Conservation (phyloP, 306 rosid species). For the Prunus mongolica region DNA sequence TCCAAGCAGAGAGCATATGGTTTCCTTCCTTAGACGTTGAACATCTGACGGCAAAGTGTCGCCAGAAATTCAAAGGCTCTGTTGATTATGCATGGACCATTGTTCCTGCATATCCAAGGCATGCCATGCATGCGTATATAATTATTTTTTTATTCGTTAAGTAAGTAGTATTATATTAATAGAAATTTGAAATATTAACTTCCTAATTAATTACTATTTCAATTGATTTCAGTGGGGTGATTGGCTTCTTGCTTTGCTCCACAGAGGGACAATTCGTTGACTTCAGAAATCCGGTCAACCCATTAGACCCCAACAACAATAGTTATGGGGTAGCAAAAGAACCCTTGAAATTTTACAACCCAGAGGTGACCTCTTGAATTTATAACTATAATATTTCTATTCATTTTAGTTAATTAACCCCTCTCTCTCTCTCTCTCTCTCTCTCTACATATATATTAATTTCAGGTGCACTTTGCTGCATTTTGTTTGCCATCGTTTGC, state of each 20-base stretch:
- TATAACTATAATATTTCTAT: neutral
- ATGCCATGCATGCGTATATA: neutral
- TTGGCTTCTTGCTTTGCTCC: slow-evolving; percentile 76
- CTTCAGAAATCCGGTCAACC: slow-evolving; percentile 57
- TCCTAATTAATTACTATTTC: no score
- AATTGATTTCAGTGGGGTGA: slow-evolving; percentile 49
- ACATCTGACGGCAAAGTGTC: slow-evolving; percentile 31
- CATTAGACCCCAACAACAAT: slow-evolving; percentile 26
- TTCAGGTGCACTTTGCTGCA: slow-evolving; percentile 59
- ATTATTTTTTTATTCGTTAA: no score
- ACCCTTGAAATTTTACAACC: slow-evolving; percentile 61
- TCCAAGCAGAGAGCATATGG: slow-evolving; percentile 75
- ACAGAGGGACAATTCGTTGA: slow-evolving; percentile 54
- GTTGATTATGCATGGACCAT: slow-evolving; percentile 64
- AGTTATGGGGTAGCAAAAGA: slow-evolving; percentile 40
- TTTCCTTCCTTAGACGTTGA: slow-evolving; percentile 33
- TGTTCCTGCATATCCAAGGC: slow-evolving; percentile 77
- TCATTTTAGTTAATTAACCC: neutral
- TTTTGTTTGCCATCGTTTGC: slow-evolving; percentile 74
- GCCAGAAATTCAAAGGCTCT: slow-evolving; percentile 54
- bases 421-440: neutral
- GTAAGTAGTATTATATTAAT: no score
- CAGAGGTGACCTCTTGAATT: slow-evolving; percentile 37
- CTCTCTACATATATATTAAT: neutral
- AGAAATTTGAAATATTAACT: neutral